Evolutionary conservation across 352 stramenopile species (phyloP), one percentile per base, ranked within the genome.

Genomic region (Phytophthora pluvialis): DNA sequence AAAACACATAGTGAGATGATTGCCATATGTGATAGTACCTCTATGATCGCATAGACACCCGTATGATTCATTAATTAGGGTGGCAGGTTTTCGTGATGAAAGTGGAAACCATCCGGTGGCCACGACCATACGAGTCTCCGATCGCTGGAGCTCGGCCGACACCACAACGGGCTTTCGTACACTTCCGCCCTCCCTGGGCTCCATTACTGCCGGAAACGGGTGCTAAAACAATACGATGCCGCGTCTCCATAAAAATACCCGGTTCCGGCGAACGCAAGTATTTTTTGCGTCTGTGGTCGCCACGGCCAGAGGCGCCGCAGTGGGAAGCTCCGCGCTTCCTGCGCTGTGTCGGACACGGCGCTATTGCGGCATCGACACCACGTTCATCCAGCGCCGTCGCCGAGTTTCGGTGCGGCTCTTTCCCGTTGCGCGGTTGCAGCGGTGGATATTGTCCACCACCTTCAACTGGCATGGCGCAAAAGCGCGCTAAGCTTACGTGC

Each of bases 201-300:
- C 3, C n/a, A 3, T 25, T 29, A 42, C 28, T 47, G 52, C 43
- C 45, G 21, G 46, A 69, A 69, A 21, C 21, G 31, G 52, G 52
- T 35, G 39, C 1, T 18, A 1, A 12, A 15, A 29, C 9, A 31
- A 48, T 54, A 54, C 26, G 2, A 11, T 9, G 0, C 13, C 28
- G 56, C n/a, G 26, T 67, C 59, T 67, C 59, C 49, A 67, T 67
- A 48, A 67, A 67, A 67, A 67, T 60, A 67, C 59, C 59, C 49
- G 40, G 21, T 61, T 67, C 40, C 9, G 59, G 40, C 59, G 3
- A 32, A 12, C 25, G 11, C 2, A 16, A 57, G 48, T 53, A 59
- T 65, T 60, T 58, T 65, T 65, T 45, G 58, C 58, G 58, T 59
- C 49, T 67, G 39, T 28, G 48, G 46, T 59, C 16, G 28, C 3